Percentiles rank a stretch among this genome's conserved stretches.
These are phyloP conservation scores for Rhododendron vialii DNA, from an alignment of 148 eudicot species.

Conservation along the genomic window DNA sequence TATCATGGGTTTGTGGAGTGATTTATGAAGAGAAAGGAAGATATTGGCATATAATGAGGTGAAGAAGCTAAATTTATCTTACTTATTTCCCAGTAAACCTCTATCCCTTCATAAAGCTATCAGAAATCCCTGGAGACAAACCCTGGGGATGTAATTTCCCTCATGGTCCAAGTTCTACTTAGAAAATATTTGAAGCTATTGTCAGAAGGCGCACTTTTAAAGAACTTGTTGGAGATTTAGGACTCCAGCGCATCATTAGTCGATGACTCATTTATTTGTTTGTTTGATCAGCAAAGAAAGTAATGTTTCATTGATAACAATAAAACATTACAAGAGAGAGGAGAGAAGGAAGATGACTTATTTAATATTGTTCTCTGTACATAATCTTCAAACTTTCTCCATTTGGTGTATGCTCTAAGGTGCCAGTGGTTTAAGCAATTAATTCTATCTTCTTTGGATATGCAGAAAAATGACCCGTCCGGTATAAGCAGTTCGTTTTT, in stretches of 20 bases:
- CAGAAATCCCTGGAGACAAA: background rate
- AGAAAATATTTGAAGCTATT: background rate
- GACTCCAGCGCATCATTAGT: background rate
- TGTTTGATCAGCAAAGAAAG: too few relatives aligned
- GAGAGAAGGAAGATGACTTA: background rate
- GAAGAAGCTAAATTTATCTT: background rate
- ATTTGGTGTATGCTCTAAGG: background rate
- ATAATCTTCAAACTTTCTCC: background rate
- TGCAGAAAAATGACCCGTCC: background rate
- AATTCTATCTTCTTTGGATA: background rate
- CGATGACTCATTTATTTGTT: background rate
- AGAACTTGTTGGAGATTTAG: background rate
- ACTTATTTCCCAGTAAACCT: background rate
- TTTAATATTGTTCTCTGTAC: background rate
- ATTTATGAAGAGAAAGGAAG: background rate
- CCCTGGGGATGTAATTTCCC: background rate
- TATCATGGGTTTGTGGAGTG: background rate
- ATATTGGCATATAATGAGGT: background rate
- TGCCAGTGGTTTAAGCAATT: background rate
- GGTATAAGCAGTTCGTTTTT: background rate
- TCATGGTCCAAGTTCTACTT: background rate
- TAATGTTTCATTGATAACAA: background rate
- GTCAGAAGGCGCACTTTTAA: background rate
- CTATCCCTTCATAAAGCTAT: background rate
- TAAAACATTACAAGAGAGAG: too few relatives aligned